These are phyloP conservation scores for Arachnomyces sp. DNA, from an alignment of 2,329 filamentous ascomycete genomes.

Conservation along the genomic window DNA sequence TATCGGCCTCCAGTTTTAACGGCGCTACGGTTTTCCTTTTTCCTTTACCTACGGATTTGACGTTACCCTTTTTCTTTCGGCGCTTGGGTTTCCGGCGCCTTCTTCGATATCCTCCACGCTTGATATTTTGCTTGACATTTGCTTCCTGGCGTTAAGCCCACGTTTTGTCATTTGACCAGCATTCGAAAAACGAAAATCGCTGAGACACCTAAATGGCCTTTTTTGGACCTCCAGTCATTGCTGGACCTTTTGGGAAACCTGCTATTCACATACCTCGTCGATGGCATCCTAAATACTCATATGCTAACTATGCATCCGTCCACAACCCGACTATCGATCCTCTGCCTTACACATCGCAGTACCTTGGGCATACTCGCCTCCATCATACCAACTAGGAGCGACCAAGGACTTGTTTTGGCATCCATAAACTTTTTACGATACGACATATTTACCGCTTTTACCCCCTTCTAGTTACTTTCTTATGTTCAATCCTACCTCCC, in stretches of 20 bases:
- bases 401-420: background rate
- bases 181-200: constrained; percentile 6
- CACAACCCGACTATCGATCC: constrained; percentile 4
- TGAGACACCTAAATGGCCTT: constrained; percentile 5
- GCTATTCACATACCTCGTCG: background rate
- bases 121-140: background rate
- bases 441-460: constrained; percentile 6
- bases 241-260: constrained; percentile 1
- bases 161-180: constrained; percentile 7
- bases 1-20: constrained; percentile 1
- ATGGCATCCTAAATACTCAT: too few relatives aligned
- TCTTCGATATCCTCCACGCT: background rate
- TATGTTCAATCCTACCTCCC: constrained; percentile 3
- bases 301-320: background rate
- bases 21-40: constrained; percentile 7
- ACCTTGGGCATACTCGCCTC: background rate
- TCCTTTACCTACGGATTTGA: constrained; percentile 10
- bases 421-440: constrained; percentile 4
- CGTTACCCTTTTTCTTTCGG: constrained; percentile 7
- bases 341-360: constrained; percentile 1
- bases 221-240: background rate
- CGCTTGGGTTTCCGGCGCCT: background rate
- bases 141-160: background rate
- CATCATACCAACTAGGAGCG: background rate
- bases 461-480: constrained; percentile 4